phyloP scores from a whole-genome alignment of 192 early-diverging fungal species.

The Linnemannia schmuckeri region DNA sequence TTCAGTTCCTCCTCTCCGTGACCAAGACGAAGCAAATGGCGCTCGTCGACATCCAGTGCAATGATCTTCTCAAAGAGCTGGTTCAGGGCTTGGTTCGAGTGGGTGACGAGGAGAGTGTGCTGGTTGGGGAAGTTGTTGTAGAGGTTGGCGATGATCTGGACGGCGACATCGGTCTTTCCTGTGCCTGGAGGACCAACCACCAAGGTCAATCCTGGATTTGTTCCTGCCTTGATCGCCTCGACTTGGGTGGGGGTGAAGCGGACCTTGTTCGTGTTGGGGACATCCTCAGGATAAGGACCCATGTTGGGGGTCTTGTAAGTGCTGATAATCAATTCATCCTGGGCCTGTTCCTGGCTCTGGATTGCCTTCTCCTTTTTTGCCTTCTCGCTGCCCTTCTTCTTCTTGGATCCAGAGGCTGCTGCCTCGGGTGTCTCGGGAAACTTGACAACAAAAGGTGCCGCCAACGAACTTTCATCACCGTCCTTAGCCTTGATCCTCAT shows the following conservation, averaged over 20 bases:
- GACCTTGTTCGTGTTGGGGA: slow-evolving; percentile 79
- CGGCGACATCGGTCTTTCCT: slow-evolving; percentile 98
- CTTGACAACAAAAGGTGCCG: slow-evolving; percentile 83
- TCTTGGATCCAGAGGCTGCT: slow-evolving; percentile 23
- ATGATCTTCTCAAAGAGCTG: slow-evolving; percentile 98
- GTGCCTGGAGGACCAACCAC: slow-evolving; percentile 98
- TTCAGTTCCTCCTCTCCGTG: slow-evolving; percentile 94
- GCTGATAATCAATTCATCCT: slow-evolving; percentile 69
- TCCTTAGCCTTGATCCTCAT: slow-evolving; percentile 58
- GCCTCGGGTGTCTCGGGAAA: slow-evolving; percentile 66
- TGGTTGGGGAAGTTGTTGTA: slow-evolving; percentile 93
- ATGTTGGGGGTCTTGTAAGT: slow-evolving; percentile 75
- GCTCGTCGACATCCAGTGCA: slow-evolving; percentile 89
- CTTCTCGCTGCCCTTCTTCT: slow-evolving; percentile 58
- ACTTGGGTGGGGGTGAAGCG: slow-evolving; percentile 90
- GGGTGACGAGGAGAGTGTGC: slow-evolving; percentile 93
- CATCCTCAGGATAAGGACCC: slow-evolving; percentile 82
- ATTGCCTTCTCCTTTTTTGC: slow-evolving; percentile 54
- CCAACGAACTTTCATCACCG: slow-evolving; percentile 43
- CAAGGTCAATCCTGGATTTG: slow-evolving; percentile 89
- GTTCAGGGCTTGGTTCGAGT: slow-evolving; percentile 99
- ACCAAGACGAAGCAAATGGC: slow-evolving; percentile 94
- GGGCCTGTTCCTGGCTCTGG: slow-evolving; percentile 26
- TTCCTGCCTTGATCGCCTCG: slow-evolving; percentile 89
- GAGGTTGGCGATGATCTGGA: slow-evolving; percentile 95